Conservation (phyloP, 441 rosid genomes). For the Populus hybrid region DNA sequence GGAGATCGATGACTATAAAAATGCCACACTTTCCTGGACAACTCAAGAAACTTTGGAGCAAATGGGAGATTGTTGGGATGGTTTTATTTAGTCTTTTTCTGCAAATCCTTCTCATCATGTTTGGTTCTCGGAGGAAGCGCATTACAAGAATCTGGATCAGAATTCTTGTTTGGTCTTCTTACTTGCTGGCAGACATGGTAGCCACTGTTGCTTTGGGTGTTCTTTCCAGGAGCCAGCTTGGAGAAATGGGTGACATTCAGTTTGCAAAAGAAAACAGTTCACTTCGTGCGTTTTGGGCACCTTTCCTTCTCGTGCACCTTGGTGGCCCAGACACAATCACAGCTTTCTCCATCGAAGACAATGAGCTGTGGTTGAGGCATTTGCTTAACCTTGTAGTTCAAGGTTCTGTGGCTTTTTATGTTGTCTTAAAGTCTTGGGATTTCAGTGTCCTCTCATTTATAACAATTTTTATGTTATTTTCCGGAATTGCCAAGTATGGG, state of each 20-base stretch:
- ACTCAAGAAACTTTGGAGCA: background rate
- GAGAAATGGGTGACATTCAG: too few species aligned
- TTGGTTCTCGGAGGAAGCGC: constrained; percentile 2
- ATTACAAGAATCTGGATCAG: background rate
- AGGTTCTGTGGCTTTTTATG: background rate
- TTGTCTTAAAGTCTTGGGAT: background rate
- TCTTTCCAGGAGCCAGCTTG: background rate
- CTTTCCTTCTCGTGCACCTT: constrained; percentile 8
- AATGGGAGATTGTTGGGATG: background rate
- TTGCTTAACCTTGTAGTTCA: background rate
- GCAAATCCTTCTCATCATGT: background rate
- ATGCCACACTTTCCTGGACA: too few species aligned
- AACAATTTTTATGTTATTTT: background rate
- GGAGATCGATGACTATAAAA: too few species aligned
- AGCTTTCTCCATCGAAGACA: constrained; percentile 1
- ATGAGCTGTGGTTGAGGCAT: background rate
- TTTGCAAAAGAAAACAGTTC: background rate
- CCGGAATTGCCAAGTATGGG: background rate
- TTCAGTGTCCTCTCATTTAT: background rate
- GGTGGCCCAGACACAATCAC: constrained; percentile 3
- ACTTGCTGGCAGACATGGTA: background rate
- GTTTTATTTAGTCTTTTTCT: background rate
- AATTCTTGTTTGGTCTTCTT: background rate
- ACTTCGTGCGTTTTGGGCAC: background rate
- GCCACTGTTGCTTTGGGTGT: background rate